These are phyloP conservation scores for Pyrenochaeta sp. DNA, from an alignment of 2,329 filamentous ascomycete genomes.

Conservation along the genomic window DNA sequence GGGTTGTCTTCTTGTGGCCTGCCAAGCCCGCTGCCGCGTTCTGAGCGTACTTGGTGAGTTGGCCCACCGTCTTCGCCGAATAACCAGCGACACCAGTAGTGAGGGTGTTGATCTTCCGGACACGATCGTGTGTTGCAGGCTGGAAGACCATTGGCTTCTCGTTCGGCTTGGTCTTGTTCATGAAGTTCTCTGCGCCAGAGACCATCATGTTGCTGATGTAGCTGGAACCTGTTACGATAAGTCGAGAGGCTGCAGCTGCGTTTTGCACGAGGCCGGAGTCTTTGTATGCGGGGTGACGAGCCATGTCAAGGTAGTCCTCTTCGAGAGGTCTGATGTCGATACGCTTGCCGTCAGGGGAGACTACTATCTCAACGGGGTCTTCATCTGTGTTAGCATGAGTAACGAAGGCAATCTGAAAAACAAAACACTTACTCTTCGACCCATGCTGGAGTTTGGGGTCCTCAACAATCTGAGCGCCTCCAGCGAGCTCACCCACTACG, in stretches of 20 bases:
- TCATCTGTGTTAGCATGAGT: constrained; percentile 33
- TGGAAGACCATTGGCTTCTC: constrained; percentile 87
- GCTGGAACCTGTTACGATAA: constrained; percentile 88
- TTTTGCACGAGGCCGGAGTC: constrained; percentile 86
- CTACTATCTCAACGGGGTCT: constrained; percentile 83
- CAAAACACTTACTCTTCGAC: constrained; percentile 77
- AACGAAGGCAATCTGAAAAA: constrained; percentile 2
- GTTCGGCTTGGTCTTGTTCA: constrained; percentile 78
- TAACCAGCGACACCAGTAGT: constrained; percentile 80
- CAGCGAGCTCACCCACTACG: constrained; percentile 88
- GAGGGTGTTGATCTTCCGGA: constrained; percentile 89
- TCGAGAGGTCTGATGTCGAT: constrained; percentile 74
- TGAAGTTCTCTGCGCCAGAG: constrained; percentile 80
- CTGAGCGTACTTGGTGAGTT: constrained; percentile 84
- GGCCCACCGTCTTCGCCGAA: constrained; percentile 85
- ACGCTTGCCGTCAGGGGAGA: constrained; percentile 73
- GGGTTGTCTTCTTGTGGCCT: constrained; percentile 65
- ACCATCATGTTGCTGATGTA: constrained; percentile 81
- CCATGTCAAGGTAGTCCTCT: constrained; percentile 76
- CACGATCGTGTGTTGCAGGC: constrained; percentile 81
- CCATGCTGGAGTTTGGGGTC: constrained; percentile 78
- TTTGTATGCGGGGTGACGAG: constrained; percentile 89
- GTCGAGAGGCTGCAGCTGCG: constrained; percentile 84
- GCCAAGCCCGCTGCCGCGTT: constrained; percentile 83
- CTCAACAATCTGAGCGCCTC: constrained; percentile 82